Base-by-base conservation (phyloP, 2,329 filamentous ascomycete genomes). In the Camptophora hylomeconis region DNA sequence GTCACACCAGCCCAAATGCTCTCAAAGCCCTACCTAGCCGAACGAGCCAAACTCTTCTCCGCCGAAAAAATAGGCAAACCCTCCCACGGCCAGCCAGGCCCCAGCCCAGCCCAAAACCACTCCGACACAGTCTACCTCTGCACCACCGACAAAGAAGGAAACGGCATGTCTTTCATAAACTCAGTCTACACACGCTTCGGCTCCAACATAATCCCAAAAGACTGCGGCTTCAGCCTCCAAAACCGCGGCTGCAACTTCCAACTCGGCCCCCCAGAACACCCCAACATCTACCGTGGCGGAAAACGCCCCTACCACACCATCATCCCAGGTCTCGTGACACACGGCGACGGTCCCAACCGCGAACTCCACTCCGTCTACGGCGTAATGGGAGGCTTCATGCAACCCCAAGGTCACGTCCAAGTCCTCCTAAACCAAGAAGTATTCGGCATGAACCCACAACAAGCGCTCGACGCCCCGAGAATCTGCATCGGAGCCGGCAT, bases 331-430 rank as follows among this genome's bases (percentile, higher is more conserved):
- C 68, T 95, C 53, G 73, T 87, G 11, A 95, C 89, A 0, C 83
- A 89, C 42, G 41, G 41, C 4, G 30, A 34, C 9, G 38, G 28
- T 16, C 58, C 60, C 4, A 83, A 92, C 44, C 71, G 72, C 15
- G 75, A 69, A 26, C 58, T 95, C 32, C 81, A 93, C 52, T 79
- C 73, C 3, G 80, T 92, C 0, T 94, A 87, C 46, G 89, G 89
- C 30, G 87, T 95, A 36, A 95, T 95, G 89, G 89, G 89, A 29
- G 87, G 84, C 2, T 95, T 92, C 57, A 95, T 95, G 80, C 89
- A 98, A 58, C 89, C 89, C 0, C 89, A 95, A 55, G 89, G 87
- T 13, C 89, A 95, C 36, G 76, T 95, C 0, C 89, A 95, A 54
- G 84, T 93, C 1, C 58, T 98, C 7, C 63, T 95, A 2, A 92